Evolutionary conservation across 1,139 yeast genomes (phyloP).

Genomic region (Pichia cactophila): DNA sequence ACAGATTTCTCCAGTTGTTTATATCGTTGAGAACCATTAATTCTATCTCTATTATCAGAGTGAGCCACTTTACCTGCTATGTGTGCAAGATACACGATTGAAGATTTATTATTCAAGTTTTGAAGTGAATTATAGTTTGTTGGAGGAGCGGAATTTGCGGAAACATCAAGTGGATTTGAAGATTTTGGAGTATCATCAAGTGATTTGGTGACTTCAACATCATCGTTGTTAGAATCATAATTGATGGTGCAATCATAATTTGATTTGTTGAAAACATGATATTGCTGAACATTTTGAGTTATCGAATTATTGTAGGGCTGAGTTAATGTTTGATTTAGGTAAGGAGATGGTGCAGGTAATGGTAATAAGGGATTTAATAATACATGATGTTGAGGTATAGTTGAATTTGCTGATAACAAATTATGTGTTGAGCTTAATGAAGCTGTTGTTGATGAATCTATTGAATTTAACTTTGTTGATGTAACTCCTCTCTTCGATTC

Average conservation of each 20-base stretch:
- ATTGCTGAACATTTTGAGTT: background rate
- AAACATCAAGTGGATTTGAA: constrained; percentile 1
- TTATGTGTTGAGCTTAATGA: background rate
- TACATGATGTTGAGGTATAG: background rate
- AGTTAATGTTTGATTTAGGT: background rate
- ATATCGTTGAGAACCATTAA: constrained; percentile 55
- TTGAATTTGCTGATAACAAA: constrained; percentile 4
- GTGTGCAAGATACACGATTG: constrained; percentile 62
- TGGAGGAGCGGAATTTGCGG: constrained; percentile 4
- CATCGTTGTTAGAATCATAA: background rate
- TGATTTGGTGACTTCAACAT: background rate
- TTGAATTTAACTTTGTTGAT: background rate
- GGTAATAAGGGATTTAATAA: constrained; percentile 1
- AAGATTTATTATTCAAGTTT: constrained; percentile 26
- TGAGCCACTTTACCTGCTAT: constrained; percentile 70
- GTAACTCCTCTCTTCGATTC: constrained; percentile 49
- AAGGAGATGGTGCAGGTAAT: constrained; percentile 10
- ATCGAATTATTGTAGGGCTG: background rate
- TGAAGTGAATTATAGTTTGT: constrained; percentile 10
- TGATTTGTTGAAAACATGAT: background rate
- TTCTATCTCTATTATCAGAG: constrained; percentile 58
- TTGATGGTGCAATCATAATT: background rate
- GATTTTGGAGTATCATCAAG: background rate
- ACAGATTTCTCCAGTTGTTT: constrained; percentile 34
- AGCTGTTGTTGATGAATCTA: background rate